These are phyloP conservation scores for Brettanomyces naardenensis DNA, from an alignment of 805 yeast species.

Conservation along the genomic window DNA sequence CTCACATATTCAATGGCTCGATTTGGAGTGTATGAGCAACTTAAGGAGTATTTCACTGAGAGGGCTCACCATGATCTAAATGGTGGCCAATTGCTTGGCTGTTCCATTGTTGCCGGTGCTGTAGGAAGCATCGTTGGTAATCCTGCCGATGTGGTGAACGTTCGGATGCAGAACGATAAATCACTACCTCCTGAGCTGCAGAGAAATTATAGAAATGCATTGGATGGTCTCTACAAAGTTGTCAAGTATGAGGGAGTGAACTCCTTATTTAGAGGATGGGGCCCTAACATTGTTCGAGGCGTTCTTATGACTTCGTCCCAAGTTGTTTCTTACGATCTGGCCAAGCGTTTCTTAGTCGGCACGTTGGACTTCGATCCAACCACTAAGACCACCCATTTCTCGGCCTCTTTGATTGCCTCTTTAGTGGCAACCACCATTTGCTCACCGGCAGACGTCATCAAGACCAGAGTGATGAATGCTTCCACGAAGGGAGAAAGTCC, in stretches of 20 bases:
- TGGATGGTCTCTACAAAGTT: slow-evolving; percentile 66
- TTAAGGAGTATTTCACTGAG: slow-evolving; percentile 48
- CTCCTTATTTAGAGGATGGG: slow-evolving; percentile 64
- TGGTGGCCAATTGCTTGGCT: slow-evolving; percentile 54
- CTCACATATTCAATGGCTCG: slow-evolving; percentile 83
- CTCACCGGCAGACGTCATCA: slow-evolving; percentile 87
- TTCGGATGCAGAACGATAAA: slow-evolving; percentile 86
- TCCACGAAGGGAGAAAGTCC: slow-evolving; percentile 38
- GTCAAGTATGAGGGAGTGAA: slow-evolving; percentile 48
- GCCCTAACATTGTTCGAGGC: slow-evolving; percentile 75
- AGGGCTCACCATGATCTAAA: slow-evolving; percentile 40
- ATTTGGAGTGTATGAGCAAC: slow-evolving; percentile 76
- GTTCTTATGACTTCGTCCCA: slow-evolving; percentile 86
- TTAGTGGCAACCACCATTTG: slow-evolving; percentile 86
- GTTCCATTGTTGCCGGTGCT: slow-evolving; percentile 82
- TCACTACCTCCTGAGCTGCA: slow-evolving; percentile 55
- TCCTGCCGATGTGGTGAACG: slow-evolving; percentile 81
- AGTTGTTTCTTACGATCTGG: slow-evolving; percentile 78
- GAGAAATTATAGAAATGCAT: slow-evolving; percentile 68
- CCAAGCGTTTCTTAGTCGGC: slow-evolving; percentile 52
- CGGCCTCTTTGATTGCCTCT: slow-evolving; percentile 76
- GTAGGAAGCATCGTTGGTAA: slow-evolving; percentile 82
- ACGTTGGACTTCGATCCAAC: slow-evolving; percentile 44
- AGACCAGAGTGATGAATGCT: slow-evolving; percentile 80
- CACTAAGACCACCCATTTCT: slow-evolving; percentile 64